Percentiles rank a stretch among this genome's conserved stretches.
Evolutionary conservation across 305 asterid species (phyloP).

Genomic region (Fraxinus greggii): DNA sequence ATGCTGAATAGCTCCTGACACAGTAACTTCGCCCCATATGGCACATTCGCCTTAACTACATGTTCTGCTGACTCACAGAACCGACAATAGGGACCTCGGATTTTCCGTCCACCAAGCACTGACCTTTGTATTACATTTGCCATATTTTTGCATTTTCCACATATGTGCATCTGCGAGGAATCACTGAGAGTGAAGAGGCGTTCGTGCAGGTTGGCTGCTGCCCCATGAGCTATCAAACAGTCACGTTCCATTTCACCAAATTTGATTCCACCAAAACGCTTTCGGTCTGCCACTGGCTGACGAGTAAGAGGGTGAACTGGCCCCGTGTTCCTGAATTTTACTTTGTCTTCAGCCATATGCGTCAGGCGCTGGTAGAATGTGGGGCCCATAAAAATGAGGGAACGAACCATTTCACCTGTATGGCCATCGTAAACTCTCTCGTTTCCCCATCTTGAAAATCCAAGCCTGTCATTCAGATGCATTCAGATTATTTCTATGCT

Average conservation of each 20-base stretch:
- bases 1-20: conserved; percentile 90
- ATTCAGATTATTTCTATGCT: background rate
- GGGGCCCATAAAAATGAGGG: conserved; percentile 86
- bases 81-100: conserved; percentile 84
- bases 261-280: conserved; percentile 89
- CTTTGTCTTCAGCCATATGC: conserved; percentile 98
- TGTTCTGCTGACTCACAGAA: conserved; percentile 74
- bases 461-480: conserved; percentile 50
- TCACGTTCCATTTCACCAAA: conserved; percentile 97
- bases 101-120: conserved; percentile 59
- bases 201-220: conserved; percentile 83
- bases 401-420: conserved; percentile 59
- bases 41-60: conserved; percentile 73
- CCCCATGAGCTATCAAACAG: conserved; percentile 92
- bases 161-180: conserved; percentile 77
- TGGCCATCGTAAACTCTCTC: conserved; percentile 81
- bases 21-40: conserved; percentile 86
- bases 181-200: conserved; percentile 93
- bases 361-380: conserved; percentile 87
- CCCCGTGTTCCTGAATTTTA: conserved; percentile 80
- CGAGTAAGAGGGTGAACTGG: conserved; percentile 97
- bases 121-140: conserved; percentile 78
- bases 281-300: conserved; percentile 93
- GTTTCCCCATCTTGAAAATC: conserved; percentile 80
- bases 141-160: conserved; percentile 72